Evolutionary conservation across 148 eudicot species (phyloP).

Genomic region (Heliosperma pusillum): DNA sequence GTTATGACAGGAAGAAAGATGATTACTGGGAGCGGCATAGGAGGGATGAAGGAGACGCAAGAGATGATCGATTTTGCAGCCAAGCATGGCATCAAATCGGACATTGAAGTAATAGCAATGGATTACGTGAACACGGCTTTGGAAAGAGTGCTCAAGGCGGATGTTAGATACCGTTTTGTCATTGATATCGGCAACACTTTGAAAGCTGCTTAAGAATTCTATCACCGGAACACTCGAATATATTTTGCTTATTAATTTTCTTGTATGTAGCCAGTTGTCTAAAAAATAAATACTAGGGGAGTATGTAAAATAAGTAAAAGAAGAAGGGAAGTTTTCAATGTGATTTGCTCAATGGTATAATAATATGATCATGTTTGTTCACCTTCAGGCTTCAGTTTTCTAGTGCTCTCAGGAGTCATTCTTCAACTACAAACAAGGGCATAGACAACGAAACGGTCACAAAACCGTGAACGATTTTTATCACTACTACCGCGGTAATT

Average conservation of each 20-base stretch:
- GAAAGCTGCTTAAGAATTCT: background rate
- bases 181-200: conserved; percentile 33
- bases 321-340: too few relatives aligned
- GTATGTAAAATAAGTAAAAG: too few relatives aligned
- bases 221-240: background rate
- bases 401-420: too few relatives aligned
- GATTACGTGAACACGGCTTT: conserved; percentile 34
- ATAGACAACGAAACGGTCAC: too few relatives aligned
- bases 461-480: too few relatives aligned
- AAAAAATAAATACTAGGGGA: too few relatives aligned
- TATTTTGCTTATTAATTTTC: background rate
- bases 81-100: conserved; percentile 24
- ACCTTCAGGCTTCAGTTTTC: too few relatives aligned
- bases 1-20: conserved; percentile 29
- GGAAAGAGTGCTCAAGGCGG: conserved; percentile 30
- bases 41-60: conserved; percentile 37
- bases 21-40: conserved; percentile 28
- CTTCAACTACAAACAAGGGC: too few relatives aligned
- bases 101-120: conserved; percentile 31
- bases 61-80: conserved; percentile 42
- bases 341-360: too few relatives aligned
- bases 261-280: background rate
- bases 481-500: too few relatives aligned
- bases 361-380: too few relatives aligned
- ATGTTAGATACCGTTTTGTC: conserved; percentile 38